A percentile compares a stretch with the other conserved stretches of the same genome.
Conservation (phyloP, 2,329 filamentous ascomycete genomes). For the Leptodontidium sp. region DNA sequence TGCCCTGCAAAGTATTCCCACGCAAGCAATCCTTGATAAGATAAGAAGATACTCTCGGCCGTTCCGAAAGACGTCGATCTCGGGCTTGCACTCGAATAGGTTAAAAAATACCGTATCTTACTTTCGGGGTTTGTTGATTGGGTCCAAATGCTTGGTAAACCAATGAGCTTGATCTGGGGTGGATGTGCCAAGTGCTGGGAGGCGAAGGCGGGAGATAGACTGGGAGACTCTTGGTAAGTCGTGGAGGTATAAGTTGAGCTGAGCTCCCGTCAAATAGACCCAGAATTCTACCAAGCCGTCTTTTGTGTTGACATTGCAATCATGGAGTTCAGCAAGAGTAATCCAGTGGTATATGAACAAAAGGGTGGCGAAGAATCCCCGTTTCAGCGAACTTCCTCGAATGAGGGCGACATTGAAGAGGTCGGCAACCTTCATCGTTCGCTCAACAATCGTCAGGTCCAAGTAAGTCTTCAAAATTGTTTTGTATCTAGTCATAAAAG, state of each 20-base stretch:
- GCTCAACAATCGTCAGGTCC: slow-evolving; percentile 17
- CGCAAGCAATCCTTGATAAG: neutral
- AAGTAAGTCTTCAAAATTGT: slow-evolving; percentile 12
- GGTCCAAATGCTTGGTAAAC: neutral
- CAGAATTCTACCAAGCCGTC: neutral
- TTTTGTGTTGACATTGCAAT: neutral
- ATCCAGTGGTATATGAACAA: neutral
- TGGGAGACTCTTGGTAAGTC: neutral
- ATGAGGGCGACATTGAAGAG: neutral
- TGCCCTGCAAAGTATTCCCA: neutral
- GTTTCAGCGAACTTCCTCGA: neutral
- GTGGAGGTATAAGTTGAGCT: neutral
- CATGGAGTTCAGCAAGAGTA: slow-evolving; percentile 12
- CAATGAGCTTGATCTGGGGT: neutral
- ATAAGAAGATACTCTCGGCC: slow-evolving; percentile 3
- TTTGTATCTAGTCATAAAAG: neutral
- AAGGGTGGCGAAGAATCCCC: neutral
- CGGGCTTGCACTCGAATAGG: neutral
- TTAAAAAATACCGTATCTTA: slow-evolving; percentile 9
- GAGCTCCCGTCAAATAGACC: neutral
- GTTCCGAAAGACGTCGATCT: neutral
- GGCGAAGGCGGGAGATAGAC: neutral
- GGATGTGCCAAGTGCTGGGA: slow-evolving; percentile 2
- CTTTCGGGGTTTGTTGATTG: neutral
- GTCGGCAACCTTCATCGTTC: slow-evolving; percentile 12